Conservation (phyloP, 2,329 filamentous ascomycete genomes). For the Colletotrichum liaoningense region DNA sequence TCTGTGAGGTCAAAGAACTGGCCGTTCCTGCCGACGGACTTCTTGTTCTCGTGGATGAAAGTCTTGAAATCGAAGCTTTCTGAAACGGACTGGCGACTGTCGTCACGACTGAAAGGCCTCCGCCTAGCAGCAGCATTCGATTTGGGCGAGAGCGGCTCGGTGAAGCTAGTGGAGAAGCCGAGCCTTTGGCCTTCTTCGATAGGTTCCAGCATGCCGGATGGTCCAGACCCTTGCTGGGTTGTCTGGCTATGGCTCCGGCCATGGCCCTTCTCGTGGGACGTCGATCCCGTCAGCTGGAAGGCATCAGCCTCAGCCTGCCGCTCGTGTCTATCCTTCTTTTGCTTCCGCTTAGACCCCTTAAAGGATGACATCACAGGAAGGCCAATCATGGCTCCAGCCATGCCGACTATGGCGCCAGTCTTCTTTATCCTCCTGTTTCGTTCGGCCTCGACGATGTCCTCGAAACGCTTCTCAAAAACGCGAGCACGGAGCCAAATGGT, state of each 20-base stretch:
- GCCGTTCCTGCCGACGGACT: constrained; percentile 61
- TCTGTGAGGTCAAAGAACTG: constrained; percentile 64
- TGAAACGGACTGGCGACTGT: constrained; percentile 48
- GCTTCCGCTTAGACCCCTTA: constrained; percentile 11
- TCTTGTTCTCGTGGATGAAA: constrained; percentile 41
- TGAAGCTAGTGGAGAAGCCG: neutral
- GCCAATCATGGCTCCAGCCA: constrained; percentile 39
- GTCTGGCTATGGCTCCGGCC: constrained; percentile 17
- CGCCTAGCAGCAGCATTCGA: constrained; percentile 31
- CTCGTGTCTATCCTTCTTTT: constrained; percentile 19
- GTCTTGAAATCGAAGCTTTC: constrained; percentile 42
- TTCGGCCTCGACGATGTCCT: constrained; percentile 60
- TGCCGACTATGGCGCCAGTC: constrained; percentile 38
- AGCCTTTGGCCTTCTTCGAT: constrained; percentile 24
- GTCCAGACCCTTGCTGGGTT: neutral
- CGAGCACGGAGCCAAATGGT: constrained; percentile 70
- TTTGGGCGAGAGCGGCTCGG: constrained; percentile 14
- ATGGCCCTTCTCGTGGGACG: constrained; percentile 12
- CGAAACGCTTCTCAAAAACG: constrained; percentile 72
- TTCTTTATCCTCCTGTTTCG: constrained; percentile 46
- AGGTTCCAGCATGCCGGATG: neutral
- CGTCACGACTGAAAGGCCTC: constrained; percentile 39
- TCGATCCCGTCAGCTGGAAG: constrained; percentile 6
- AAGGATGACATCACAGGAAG: constrained; percentile 35
- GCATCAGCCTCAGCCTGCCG: constrained; percentile 25